Percentiles rank a stretch among this genome's conserved stretches.
Evolutionary conservation across 2,329 filamentous ascomycete genomes (phyloP).

Genomic region (Ophiosphaerella narmari): DNA sequence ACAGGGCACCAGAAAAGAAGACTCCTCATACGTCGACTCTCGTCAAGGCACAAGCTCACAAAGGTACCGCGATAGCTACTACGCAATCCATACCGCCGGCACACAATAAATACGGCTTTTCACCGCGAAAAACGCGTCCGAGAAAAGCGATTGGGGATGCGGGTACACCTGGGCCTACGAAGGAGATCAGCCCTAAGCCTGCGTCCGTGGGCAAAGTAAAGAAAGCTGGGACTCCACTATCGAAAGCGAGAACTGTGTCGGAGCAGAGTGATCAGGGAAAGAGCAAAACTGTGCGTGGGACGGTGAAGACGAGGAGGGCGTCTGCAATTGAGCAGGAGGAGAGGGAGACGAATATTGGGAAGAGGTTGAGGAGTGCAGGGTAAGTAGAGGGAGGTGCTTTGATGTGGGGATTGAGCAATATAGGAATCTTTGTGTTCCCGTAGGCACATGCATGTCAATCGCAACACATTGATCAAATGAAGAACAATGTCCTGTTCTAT

Average conservation of each 20-base stretch:
- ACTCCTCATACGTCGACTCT: too few relatives aligned
- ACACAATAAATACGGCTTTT: conserved; percentile 11
- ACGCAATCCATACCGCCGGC: neutral
- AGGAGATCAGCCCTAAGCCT: too few relatives aligned
- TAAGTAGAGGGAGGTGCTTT: neutral
- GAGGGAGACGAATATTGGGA: conserved; percentile 13
- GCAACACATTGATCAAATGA: neutral
- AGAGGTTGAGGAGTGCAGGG: conserved; percentile 12
- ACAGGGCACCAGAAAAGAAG: too few relatives aligned
- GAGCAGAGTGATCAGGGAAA: too few relatives aligned
- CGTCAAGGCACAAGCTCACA: too few relatives aligned
- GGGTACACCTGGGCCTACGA: too few relatives aligned
- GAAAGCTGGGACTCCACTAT: too few relatives aligned
- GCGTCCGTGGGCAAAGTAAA: too few relatives aligned
- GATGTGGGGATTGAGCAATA: neutral
- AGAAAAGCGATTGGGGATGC: neutral
- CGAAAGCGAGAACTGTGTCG: too few relatives aligned
- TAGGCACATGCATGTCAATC: neutral
- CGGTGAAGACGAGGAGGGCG: conserved; percentile 9
- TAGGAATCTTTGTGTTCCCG: neutral
- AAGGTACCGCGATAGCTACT: neutral
- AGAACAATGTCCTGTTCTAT: conserved; percentile 5
- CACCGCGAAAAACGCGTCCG: neutral
- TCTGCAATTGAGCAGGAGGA: conserved; percentile 7
- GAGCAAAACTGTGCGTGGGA: neutral